phyloP scores from a whole-genome alignment of 495 filamentous ascomycete species.

The Podospora didyma region DNA sequence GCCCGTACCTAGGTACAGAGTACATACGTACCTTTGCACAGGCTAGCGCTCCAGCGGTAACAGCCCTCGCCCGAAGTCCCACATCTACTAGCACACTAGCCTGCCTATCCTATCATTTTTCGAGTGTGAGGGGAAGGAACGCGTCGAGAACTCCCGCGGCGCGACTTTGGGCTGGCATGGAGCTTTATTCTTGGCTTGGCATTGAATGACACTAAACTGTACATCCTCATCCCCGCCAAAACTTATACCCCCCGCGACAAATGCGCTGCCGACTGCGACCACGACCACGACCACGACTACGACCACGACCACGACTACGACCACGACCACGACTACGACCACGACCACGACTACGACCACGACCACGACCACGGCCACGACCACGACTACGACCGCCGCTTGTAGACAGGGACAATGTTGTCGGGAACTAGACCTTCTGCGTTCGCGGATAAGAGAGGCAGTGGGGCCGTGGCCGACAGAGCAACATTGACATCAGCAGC shows the following conservation, averaged over 20 bases:
- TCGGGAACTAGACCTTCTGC: slow-evolving; percentile 28
- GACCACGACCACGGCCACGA: slow-evolving; percentile 4
- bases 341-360: slow-evolving; percentile 5
- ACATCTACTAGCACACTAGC: too few species aligned
- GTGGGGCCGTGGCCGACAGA: slow-evolving; percentile 29
- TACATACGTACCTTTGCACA: too few species aligned
- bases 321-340: slow-evolving; percentile 4
- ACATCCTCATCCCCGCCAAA: not conserved
- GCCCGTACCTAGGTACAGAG: too few species aligned
- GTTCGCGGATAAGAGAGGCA: slow-evolving; percentile 38
- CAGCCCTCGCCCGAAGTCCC: too few species aligned
- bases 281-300: slow-evolving; percentile 2
- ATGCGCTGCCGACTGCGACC: slow-evolving; percentile 7
- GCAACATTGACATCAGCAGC: slow-evolving; percentile 18
- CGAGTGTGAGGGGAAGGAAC: too few species aligned
- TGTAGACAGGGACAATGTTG: slow-evolving; percentile 37
- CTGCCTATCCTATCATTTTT: too few species aligned
- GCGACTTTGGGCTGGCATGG: too few species aligned
- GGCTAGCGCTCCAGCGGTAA: too few species aligned
- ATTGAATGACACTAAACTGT: not conserved
- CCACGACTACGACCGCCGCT: slow-evolving; percentile 10
- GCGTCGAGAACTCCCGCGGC: too few species aligned
- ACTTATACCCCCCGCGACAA: not conserved
- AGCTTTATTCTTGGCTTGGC: too few species aligned
- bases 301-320: slow-evolving; percentile 6